These are phyloP conservation scores for Kurtzmaniella natalensis DNA, from an alignment of 1,139 yeast species.

Conservation along the genomic window DNA sequence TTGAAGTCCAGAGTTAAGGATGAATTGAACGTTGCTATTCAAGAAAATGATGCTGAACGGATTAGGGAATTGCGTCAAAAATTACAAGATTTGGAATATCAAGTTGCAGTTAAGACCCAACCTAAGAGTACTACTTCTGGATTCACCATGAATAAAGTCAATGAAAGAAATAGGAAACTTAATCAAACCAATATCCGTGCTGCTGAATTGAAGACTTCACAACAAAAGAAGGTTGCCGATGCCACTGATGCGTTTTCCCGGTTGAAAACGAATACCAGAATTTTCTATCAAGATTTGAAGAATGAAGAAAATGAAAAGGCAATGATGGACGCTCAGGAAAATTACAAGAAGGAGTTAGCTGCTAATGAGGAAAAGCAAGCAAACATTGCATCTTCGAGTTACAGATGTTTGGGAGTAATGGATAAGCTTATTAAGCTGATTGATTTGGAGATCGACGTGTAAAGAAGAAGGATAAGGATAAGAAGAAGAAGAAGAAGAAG, in stretches of 20 bases:
- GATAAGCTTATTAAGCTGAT: slow-evolving; percentile 35
- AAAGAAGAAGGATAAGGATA: too few relatives aligned
- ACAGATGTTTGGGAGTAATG: slow-evolving; percentile 42
- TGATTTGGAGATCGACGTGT: slow-evolving; percentile 30
- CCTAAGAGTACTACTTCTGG: slow-evolving; percentile 20
- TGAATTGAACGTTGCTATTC: slow-evolving; percentile 71
- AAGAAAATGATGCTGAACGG: slow-evolving; percentile 51
- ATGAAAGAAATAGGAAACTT: slow-evolving; percentile 76
- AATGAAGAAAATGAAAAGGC: slow-evolving; percentile 45
- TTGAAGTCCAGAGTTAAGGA: slow-evolving; percentile 71
- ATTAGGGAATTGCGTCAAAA: slow-evolving; percentile 52
- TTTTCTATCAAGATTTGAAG: slow-evolving; percentile 60
- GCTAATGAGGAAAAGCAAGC: slow-evolving; percentile 37
- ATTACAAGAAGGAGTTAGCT: slow-evolving; percentile 30
- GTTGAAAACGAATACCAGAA: slow-evolving; percentile 78
- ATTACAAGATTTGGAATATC: slow-evolving; percentile 37
- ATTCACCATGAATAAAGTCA: slow-evolving; percentile 55
- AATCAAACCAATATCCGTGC: slow-evolving; percentile 73
- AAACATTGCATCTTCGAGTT: slow-evolving; percentile 38
- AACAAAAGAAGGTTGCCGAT: slow-evolving; percentile 49
- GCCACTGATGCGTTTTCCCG: slow-evolving; percentile 79
- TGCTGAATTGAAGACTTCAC: slow-evolving; percentile 69
- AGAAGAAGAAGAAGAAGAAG: too few relatives aligned
- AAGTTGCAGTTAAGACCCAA: slow-evolving; percentile 22
- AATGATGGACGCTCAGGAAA: slow-evolving; percentile 33